Base-by-base conservation (phyloP, 1,139 yeast species). In the Yamadazyma blattariae region DNA sequence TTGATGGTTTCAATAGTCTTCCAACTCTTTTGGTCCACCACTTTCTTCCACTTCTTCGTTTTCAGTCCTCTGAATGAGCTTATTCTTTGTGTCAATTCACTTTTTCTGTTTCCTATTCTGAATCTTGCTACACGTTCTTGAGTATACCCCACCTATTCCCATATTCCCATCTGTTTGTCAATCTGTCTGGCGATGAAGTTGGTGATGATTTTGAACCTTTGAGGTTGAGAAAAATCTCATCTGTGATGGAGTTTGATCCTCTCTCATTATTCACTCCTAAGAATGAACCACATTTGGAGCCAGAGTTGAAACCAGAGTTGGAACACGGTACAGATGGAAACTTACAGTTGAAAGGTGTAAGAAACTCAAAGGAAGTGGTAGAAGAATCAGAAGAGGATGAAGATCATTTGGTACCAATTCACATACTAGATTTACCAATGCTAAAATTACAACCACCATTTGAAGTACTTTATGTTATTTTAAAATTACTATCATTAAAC, bases 391-490 rank as follows among this genome's bases (percentile, higher is more conserved):
- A 25, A 25, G 26, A 18, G 7, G 32, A 14, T 10, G 34, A 27
- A 3, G 53, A 50, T 14, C 57, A 51, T 28, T 46, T 55, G 8
- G 49, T 48, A 6, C 74, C 75, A 1, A 47, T 82, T 13, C 87
- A 83, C 47, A 57, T 70, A 0, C 66, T 86, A 8, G 96, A 88
- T 52, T 61, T 88, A 8, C 96, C 96, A 0, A 48, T 57, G 7
- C 45, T 79, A 10, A 57, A 58, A 7, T 50, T 52, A 7, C 48
- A 60, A 24, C 88, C 95, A 0, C 72, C 85, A 0, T 59, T 57
- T 4, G 56, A 49, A 1, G 77, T 72, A 0, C 51, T 87, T 1
- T 27, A 61, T 2, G 50, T 68, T 1, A 52, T 82, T 0, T 57
- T 88, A 9, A 57, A 61, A 29, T 57, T 79, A 3, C 59, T 87